Evolutionary conservation across 2,329 filamentous ascomycete genomes (phyloP).

Genomic region (Arthrobotrys conoides): DNA sequence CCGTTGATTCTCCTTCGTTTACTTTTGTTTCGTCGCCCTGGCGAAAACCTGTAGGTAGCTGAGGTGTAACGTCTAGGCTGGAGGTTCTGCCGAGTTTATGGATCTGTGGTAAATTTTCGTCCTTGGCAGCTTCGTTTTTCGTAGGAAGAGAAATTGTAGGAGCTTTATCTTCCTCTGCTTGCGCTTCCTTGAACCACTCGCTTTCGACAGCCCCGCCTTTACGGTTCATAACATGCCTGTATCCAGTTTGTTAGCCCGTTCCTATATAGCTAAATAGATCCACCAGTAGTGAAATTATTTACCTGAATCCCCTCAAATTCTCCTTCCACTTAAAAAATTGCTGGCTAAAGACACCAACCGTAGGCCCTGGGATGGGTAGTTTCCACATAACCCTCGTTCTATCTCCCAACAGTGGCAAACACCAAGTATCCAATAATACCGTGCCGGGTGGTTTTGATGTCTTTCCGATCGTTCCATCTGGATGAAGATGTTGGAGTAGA

Average conservation of each 20-base stretch:
- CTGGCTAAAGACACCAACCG: constrained; percentile 67
- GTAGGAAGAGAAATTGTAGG: constrained; percentile 35
- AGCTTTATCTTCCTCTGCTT: background rate
- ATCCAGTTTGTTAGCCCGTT: constrained; percentile 61
- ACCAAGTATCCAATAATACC: constrained; percentile 77
- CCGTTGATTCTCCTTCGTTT: constrained; percentile 9
- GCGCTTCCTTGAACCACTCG: constrained; percentile 35
- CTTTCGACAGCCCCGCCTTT: constrained; percentile 46
- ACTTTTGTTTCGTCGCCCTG: constrained; percentile 45
- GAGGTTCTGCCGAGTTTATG: constrained; percentile 34
- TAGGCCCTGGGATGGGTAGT: constrained; percentile 75
- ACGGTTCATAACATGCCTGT: constrained; percentile 62
- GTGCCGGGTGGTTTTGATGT: constrained; percentile 75
- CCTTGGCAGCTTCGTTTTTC: background rate
- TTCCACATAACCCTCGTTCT: constrained; percentile 75
- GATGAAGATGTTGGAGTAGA: constrained; percentile 44
- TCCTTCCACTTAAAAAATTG: constrained; percentile 83
- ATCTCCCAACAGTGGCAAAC: constrained; percentile 63
- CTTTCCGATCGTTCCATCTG: constrained; percentile 62
- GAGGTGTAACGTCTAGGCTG: constrained; percentile 49
- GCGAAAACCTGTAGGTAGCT: constrained; percentile 41
- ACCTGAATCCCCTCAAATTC: constrained; percentile 79
- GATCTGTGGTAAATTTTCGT: background rate
- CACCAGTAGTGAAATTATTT: constrained; percentile 66
- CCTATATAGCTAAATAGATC: background rate